These are phyloP conservation scores for Kodamaea fukazawae DNA, from an alignment of 805 yeast species.

Conservation along the genomic window DNA sequence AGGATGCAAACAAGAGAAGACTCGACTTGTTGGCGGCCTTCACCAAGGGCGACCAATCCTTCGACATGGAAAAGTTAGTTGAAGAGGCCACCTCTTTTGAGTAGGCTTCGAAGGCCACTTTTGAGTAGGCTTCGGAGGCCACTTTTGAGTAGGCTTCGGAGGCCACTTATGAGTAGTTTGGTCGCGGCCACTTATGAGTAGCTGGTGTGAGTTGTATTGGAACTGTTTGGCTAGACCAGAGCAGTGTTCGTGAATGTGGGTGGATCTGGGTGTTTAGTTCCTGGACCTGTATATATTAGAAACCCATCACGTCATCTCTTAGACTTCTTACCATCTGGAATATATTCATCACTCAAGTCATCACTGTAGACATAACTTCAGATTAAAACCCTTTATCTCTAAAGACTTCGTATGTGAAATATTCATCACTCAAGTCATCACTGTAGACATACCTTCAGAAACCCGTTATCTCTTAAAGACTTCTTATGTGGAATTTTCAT, in stretches of 20 bases:
- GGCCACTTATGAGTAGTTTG: no score
- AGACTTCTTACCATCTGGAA: constrained; percentile 2
- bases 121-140: no score
- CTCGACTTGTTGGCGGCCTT: constrained; percentile 60
- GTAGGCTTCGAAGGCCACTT: no score
- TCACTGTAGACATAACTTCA: constrained; percentile 1
- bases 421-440: no score
- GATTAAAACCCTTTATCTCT: background rate
- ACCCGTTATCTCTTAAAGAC: constrained; percentile 3
- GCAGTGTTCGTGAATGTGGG: no score
- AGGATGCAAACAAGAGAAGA: constrained; percentile 38
- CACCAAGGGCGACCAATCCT: constrained; percentile 64
- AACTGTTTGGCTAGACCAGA: no score
- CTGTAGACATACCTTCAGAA: no score
- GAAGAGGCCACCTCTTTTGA: constrained; percentile 74
- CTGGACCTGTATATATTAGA: constrained; percentile 6
- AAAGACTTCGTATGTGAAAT: no score
- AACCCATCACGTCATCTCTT: constrained; percentile 4
- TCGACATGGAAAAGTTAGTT: constrained; percentile 65
- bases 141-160: no score
- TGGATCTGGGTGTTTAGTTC: no score
- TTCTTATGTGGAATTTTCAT: constrained; percentile 2
- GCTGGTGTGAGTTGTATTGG: no score
- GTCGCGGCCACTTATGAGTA: no score
- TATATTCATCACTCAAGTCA: constrained; percentile 5